phyloP scores from a whole-genome alignment of 352 stramenopile genomes.

The Paralagenidium karlingii region DNA sequence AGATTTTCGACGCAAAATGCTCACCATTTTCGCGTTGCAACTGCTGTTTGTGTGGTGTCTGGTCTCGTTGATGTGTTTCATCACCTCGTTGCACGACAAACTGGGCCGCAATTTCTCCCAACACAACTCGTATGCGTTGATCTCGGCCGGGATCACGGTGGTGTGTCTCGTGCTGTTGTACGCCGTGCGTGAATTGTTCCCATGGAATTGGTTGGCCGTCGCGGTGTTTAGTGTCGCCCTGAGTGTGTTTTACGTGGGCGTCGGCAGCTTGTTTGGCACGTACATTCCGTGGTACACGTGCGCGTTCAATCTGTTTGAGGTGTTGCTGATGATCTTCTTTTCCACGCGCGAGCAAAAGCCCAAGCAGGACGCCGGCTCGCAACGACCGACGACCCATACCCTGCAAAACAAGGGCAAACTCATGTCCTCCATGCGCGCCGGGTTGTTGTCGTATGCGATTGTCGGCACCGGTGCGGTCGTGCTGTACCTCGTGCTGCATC shows the following conservation, averaged over 20 bases:
- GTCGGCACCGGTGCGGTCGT: not conserved
- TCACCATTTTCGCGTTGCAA: conserved; percentile 13
- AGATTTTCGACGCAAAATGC: conserved; percentile 11
- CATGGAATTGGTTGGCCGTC: conserved; percentile 11
- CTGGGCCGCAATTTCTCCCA: not conserved
- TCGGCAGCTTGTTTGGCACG: conserved; percentile 8
- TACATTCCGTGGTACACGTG: conserved; percentile 8
- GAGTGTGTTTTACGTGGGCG: conserved; percentile 1
- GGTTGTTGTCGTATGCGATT: conserved; percentile 3
- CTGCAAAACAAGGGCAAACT: not conserved
- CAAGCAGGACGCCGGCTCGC: not conserved
- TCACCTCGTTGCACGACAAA: not conserved
- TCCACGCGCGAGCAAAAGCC: conserved; percentile 1
- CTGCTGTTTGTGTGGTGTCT: conserved; percentile 3
- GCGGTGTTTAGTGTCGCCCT: conserved; percentile 9
- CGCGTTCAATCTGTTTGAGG: conserved; percentile 8
- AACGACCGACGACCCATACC: not conserved
- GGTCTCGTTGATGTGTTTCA: conserved; percentile 4
- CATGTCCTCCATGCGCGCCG: conserved; percentile 2
- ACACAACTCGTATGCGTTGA: not conserved
- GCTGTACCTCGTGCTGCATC: conserved; percentile 1
- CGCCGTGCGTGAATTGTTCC: conserved; percentile 4
- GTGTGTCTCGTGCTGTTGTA: conserved; percentile 7
- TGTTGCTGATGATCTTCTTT: conserved; percentile 10
- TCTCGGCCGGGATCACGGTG: conserved; percentile 2